phyloP scores from a whole-genome alignment of 2,329 filamentous ascomycete genomes.

The Xylariaceae sp. region DNA sequence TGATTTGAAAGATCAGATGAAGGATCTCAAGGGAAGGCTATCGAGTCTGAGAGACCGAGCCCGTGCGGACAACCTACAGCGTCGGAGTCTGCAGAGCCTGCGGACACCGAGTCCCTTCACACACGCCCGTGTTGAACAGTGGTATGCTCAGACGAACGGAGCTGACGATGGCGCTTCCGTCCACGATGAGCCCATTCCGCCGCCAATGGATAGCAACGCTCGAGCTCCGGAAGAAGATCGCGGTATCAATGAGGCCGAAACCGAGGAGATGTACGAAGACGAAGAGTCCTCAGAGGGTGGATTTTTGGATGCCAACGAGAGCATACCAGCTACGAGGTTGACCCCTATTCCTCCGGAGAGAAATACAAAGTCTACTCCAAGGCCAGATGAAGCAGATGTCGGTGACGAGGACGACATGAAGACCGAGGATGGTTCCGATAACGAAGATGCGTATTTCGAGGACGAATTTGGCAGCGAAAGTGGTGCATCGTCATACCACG shows the following conservation, averaged over 20 bases:
- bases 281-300: slow-evolving; percentile 21
- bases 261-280: slow-evolving; percentile 8
- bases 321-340: slow-evolving; percentile 14
- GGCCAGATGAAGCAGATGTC: slow-evolving; percentile 17
- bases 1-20: slow-evolving; percentile 74
- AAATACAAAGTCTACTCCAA: slow-evolving; percentile 6
- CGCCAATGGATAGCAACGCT: slow-evolving; percentile 7
- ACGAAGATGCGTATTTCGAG: slow-evolving; percentile 29
- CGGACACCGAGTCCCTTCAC: slow-evolving; percentile 74
- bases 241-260: slow-evolving; percentile 3
- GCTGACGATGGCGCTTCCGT: slow-evolving; percentile 13
- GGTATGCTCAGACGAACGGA: slow-evolving; percentile 31
- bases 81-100: slow-evolving; percentile 68
- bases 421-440: slow-evolving; percentile 24
- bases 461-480: slow-evolving; percentile 49
- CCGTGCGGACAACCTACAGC: slow-evolving; percentile 68
- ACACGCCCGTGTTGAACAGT: slow-evolving; percentile 52
- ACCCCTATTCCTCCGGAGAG: slow-evolving; percentile 4
- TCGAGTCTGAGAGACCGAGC: slow-evolving; percentile 72
- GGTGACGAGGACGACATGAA: slow-evolving; percentile 12
- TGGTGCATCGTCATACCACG: slow-evolving; percentile 56
- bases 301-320: slow-evolving; percentile 14
- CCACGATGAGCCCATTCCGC: slow-evolving; percentile 7
- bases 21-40: slow-evolving; percentile 77
- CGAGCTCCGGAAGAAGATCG: slow-evolving; percentile 1